A percentile compares a stretch with the other conserved stretches of the same genome.
phyloP scores from a whole-genome alignment of 495 filamentous ascomycete genomes.

The Neurospora sp. region DNA sequence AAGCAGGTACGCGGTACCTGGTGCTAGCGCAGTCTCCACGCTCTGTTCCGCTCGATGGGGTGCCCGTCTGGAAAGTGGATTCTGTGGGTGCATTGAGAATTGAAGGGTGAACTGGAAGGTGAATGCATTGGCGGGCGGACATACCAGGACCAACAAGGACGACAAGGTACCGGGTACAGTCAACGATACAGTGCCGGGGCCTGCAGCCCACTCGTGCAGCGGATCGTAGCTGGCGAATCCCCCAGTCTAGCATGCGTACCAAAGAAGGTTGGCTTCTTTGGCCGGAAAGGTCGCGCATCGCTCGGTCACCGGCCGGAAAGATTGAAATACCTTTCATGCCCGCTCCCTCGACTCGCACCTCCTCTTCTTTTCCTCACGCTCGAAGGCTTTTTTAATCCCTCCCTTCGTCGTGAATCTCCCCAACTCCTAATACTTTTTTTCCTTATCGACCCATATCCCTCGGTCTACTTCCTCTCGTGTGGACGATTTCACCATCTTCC shows the following conservation, averaged over 20 bases:
- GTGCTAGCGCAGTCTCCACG: not conserved
- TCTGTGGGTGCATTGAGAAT: not conserved
- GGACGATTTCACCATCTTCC: conserved; percentile 14
- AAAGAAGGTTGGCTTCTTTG: conserved; percentile 17
- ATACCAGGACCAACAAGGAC: conserved; percentile 4
- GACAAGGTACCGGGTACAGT: conserved; percentile 13
- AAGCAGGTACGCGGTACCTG: not conserved
- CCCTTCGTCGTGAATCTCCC: conserved; percentile 32
- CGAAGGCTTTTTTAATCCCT: conserved; percentile 27
- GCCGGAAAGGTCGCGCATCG: conserved; percentile 20
- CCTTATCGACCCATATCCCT: conserved; percentile 8
- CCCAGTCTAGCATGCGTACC: conserved; percentile 1
- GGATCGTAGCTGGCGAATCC: conserved; percentile 7
- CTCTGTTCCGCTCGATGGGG: not conserved
- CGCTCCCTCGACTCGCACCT: conserved; percentile 12
- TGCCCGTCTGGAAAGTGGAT: not conserved
- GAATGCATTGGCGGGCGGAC: not conserved
- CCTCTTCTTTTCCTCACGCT: conserved; percentile 24
- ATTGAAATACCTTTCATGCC: conserved; percentile 25
- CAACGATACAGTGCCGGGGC: conserved; percentile 8
- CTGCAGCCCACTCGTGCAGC: not conserved
- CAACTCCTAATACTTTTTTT: conserved; percentile 18
- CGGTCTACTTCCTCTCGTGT: conserved; percentile 10
- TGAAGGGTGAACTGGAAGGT: not conserved
- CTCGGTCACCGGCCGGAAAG: conserved; percentile 14